Percentiles rank a stretch among this genome's conserved stretches.
phyloP scores from a whole-genome alignment of 2,329 filamentous ascomycete species.

The Cladorrhinum sp. region DNA sequence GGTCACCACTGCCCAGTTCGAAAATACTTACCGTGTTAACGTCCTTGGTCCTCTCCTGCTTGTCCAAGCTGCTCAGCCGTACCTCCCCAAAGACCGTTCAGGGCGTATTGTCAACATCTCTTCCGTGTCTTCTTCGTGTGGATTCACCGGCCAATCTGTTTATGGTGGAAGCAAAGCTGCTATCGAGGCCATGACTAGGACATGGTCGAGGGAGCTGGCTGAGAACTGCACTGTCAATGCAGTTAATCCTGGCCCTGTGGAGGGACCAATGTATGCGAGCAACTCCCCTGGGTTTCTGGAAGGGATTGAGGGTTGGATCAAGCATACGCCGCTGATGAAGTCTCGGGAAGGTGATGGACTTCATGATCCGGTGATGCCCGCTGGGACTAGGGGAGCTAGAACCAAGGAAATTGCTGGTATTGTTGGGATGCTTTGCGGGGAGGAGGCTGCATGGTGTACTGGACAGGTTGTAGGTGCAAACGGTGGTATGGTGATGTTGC shows the following conservation, averaged over 20 bases:
- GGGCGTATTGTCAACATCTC: slow-evolving; percentile 55
- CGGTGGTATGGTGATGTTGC: slow-evolving; percentile 60
- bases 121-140: slow-evolving; percentile 51
- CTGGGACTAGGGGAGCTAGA: slow-evolving; percentile 60
- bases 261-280: slow-evolving; percentile 49
- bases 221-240: slow-evolving; percentile 54
- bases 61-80: slow-evolving; percentile 67
- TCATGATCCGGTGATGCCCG: slow-evolving; percentile 57
- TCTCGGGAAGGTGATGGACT: slow-evolving; percentile 59
- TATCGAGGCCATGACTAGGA: slow-evolving; percentile 57
- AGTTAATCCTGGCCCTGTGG: slow-evolving; percentile 56
- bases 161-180: slow-evolving; percentile 59
- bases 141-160: slow-evolving; percentile 53
- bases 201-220: slow-evolving; percentile 55
- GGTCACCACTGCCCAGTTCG: slow-evolving; percentile 64
- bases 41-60: slow-evolving; percentile 78
- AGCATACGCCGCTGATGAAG: slow-evolving; percentile 59
- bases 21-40: slow-evolving; percentile 72
- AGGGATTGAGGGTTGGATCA: slow-evolving; percentile 42
- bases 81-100: slow-evolving; percentile 66
- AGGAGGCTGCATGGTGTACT: slow-evolving; percentile 73
- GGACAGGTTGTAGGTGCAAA: slow-evolving; percentile 79
- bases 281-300: slow-evolving; percentile 43
- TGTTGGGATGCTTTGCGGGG: slow-evolving; percentile 70
- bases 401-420: slow-evolving; percentile 70